These are phyloP conservation scores for Lobosporangium transversale DNA, from an alignment of 192 early-diverging fungal species.

Conservation along the genomic window DNA sequence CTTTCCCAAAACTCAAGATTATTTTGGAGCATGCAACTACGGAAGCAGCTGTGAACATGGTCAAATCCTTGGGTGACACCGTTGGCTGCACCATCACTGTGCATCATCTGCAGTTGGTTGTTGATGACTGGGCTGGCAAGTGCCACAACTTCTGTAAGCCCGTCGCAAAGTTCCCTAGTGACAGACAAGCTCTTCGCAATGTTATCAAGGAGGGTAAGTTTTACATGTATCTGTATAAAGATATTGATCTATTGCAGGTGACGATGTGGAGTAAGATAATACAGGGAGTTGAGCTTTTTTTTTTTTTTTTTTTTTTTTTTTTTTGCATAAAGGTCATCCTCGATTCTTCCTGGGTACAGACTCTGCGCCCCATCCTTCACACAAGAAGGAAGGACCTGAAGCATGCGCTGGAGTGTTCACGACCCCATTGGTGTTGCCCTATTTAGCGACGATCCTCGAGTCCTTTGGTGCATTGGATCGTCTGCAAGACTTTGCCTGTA, in stretches of 20 bases:
- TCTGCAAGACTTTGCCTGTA: conserved; percentile 84
- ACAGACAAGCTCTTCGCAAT: conserved; percentile 87
- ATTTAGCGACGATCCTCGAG: conserved; percentile 91
- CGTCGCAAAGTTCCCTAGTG: conserved; percentile 94
- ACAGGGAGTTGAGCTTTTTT: no score
- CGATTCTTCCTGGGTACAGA: conserved; percentile 98
- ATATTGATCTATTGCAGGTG: no score
- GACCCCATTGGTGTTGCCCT: conserved; percentile 83
- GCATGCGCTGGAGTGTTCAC: conserved; percentile 95
- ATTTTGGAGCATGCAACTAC: conserved; percentile 98
- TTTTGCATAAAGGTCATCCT: conserved; percentile 81
- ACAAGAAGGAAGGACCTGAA: conserved; percentile 83
- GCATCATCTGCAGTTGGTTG: conserved; percentile 90
- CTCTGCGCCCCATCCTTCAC: conserved; percentile 92
- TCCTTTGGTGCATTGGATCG: conserved; percentile 84
- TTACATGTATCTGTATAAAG: neutral
- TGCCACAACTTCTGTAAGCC: conserved; percentile 99
- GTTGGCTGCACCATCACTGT: conserved; percentile 96
- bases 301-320: no score
- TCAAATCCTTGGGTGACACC: conserved; percentile 89
- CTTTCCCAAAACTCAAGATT: conserved; percentile 94
- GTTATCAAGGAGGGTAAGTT: conserved; percentile 74
- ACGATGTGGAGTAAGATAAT: no score
- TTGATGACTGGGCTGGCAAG: conserved; percentile 98
- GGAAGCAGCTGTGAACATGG: conserved; percentile 90